phyloP scores from a whole-genome alignment of 139 green algal genomes.

The Coelastrella sp. region DNA sequence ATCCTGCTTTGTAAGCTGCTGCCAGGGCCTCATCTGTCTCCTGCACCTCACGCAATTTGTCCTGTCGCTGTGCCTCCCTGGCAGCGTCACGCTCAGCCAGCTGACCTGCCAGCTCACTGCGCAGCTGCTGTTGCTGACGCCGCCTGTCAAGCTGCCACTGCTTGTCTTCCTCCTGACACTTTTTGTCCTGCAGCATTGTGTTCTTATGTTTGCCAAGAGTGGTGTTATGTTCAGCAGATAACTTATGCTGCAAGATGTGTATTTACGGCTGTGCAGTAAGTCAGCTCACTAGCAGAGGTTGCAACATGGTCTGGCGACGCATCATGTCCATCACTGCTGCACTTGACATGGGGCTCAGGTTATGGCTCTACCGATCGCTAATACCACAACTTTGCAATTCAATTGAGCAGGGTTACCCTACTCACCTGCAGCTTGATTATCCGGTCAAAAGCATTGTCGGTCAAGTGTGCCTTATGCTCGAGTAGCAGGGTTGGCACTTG shows the following conservation, averaged over 20 bases:
- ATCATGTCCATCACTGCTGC: too few species aligned
- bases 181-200: slow-evolving; percentile 14
- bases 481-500: not conserved
- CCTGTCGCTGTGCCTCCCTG: slow-evolving; percentile 6
- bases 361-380: too few species aligned
- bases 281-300: too few species aligned
- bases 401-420: not conserved
- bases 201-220: not conserved
- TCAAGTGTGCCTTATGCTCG: slow-evolving; percentile 35
- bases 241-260: not conserved
- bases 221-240: too few species aligned
- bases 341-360: too few species aligned
- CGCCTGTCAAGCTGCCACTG: slow-evolving; percentile 25
- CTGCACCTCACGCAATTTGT: slow-evolving; percentile 7
- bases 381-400: not conserved
- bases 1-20: slow-evolving; percentile 21
- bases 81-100: slow-evolving; percentile 6
- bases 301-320: too few species aligned
- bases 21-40: slow-evolving; percentile 26
- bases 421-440: slow-evolving; percentile 24
- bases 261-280: too few species aligned
- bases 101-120: slow-evolving; percentile 1
- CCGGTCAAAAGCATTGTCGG: slow-evolving; percentile 27
- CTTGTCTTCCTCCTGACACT: slow-evolving; percentile 15
- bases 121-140: slow-evolving; percentile 22